These are phyloP conservation scores for Ophiostoma sp. DNA, from an alignment of 2,329 filamentous ascomycete genomes.

Conservation along the genomic window DNA sequence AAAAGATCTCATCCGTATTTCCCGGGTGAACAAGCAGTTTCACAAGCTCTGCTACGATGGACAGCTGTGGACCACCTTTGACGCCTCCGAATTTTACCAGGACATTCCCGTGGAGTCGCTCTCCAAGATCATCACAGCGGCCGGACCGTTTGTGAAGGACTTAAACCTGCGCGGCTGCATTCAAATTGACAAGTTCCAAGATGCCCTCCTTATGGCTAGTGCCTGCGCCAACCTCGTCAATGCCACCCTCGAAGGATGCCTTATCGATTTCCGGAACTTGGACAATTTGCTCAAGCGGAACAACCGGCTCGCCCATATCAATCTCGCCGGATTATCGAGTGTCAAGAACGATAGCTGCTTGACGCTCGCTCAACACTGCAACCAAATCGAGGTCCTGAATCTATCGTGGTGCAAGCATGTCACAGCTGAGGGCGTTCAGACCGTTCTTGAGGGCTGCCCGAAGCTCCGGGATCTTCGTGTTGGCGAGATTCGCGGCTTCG, in stretches of 20 bases:
- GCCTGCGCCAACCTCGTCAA: slow-evolving; percentile 84
- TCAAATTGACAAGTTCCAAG: slow-evolving; percentile 81
- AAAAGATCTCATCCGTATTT: slow-evolving; percentile 76
- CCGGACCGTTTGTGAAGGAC: slow-evolving; percentile 86
- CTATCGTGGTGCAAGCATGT: slow-evolving; percentile 92
- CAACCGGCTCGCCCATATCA: slow-evolving; percentile 75
- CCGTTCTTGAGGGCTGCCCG: slow-evolving; percentile 70
- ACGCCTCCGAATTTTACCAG: slow-evolving; percentile 82
- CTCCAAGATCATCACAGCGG: slow-evolving; percentile 78
- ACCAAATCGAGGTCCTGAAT: slow-evolving; percentile 79
- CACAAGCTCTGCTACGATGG: slow-evolving; percentile 88
- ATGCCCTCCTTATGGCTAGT: slow-evolving; percentile 73
- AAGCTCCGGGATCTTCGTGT: slow-evolving; percentile 77
- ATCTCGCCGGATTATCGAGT: slow-evolving; percentile 76
- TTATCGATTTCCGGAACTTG: slow-evolving; percentile 73
- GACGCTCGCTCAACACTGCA: slow-evolving; percentile 79
- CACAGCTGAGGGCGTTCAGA: slow-evolving; percentile 71
- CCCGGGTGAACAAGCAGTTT: slow-evolving; percentile 75
- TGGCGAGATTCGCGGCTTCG: slow-evolving; percentile 78
- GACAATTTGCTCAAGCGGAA: slow-evolving; percentile 76
- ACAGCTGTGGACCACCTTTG: slow-evolving; percentile 84
- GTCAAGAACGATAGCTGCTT: slow-evolving; percentile 84
- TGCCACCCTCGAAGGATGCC: slow-evolving; percentile 83
- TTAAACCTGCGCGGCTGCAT: slow-evolving; percentile 90
- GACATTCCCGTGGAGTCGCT: slow-evolving; percentile 83